phyloP scores from a whole-genome alignment of 257 asterid genomes.

The Solanum virginianum region DNA sequence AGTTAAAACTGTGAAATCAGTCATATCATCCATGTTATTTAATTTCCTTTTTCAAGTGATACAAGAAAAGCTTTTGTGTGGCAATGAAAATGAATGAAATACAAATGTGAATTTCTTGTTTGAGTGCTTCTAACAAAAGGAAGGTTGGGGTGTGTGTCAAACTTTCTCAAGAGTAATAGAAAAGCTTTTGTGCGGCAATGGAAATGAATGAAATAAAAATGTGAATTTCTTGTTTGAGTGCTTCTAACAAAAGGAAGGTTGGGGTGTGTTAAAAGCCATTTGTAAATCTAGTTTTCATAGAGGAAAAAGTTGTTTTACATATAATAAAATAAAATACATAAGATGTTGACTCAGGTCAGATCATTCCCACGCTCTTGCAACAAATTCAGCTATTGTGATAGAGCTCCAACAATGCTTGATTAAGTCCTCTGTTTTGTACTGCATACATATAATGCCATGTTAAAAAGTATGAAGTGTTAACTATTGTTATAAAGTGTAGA shows the following conservation, averaged over 20 bases:
- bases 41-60: neutral
- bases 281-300: neutral
- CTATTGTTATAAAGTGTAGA: neutral
- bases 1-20: neutral
- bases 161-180: too few species aligned
- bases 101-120: neutral
- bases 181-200: neutral
- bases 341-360: neutral
- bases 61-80: neutral
- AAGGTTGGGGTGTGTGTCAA: neutral
- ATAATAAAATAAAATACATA: neutral
- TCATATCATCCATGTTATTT: neutral
- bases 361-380: neutral
- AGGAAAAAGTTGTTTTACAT: neutral
- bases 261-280: neutral
- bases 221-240: neutral
- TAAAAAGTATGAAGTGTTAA: neutral
- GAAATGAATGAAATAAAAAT: neutral
- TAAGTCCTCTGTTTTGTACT: neutral
- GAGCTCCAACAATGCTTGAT: neutral
- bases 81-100: neutral
- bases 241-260: neutral
- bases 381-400: neutral
- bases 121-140: neutral
- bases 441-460: neutral